These are phyloP conservation scores for Chalara sp. DNA, from an alignment of 2,329 filamentous ascomycete genomes.

Conservation along the genomic window DNA sequence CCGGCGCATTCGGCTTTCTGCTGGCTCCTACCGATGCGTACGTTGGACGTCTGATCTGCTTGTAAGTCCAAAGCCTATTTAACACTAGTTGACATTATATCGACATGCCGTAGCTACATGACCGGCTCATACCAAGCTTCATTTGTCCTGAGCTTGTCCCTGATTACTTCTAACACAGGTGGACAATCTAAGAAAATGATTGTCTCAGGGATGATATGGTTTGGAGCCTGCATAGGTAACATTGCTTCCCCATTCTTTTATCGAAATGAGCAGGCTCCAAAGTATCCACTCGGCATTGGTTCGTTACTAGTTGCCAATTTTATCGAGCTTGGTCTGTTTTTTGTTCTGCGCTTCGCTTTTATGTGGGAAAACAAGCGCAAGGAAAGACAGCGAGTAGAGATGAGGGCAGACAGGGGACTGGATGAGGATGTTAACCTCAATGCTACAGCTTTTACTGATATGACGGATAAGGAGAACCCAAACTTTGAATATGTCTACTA, in stretches of 20 bases:
- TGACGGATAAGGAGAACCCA: neutral
- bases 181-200: constrained; percentile 70
- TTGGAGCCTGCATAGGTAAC: constrained; percentile 68
- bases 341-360: neutral
- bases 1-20: constrained; percentile 12
- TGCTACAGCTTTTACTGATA: neutral
- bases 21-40: constrained; percentile 1
- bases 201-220: constrained; percentile 63
- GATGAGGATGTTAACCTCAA: too few relatives aligned
- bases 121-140: constrained; percentile 23
- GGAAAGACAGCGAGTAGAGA: neutral
- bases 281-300: neutral
- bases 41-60: constrained; percentile 25
- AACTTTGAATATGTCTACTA: neutral
- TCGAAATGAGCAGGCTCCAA: neutral
- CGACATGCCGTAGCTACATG: constrained; percentile 15
- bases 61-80: too few relatives aligned
- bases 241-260: constrained; percentile 32
- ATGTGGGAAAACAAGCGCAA: neutral
- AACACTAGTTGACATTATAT: too few relatives aligned
- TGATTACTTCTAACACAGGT: constrained; percentile 53
- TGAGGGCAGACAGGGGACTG: too few relatives aligned
- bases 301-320: neutral
- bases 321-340: neutral
- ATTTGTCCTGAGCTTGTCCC: constrained; percentile 34